A percentile compares a stretch with the other conserved stretches of the same genome.
These are phyloP conservation scores for Colletotrichum sp. DNA, from an alignment of 2,329 filamentous ascomycete species.

Conservation along the genomic window DNA sequence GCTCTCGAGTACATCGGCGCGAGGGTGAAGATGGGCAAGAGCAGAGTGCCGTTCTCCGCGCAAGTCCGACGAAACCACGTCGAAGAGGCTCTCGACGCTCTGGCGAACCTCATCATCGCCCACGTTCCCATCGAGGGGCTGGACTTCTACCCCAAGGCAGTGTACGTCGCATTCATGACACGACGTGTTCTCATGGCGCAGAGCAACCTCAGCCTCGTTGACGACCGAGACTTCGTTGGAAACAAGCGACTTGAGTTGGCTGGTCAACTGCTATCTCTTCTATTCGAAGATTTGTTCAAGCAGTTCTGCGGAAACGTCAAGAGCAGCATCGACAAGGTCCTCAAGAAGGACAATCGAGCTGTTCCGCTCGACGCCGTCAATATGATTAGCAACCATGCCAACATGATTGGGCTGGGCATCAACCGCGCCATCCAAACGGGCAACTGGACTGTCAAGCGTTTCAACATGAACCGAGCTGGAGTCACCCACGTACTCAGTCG, in stretches of 20 bases:
- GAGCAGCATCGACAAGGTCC: slow-evolving; percentile 90
- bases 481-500: slow-evolving; percentile 96
- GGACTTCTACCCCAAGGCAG: slow-evolving; percentile 95
- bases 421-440: slow-evolving; percentile 96
- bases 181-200: slow-evolving; percentile 95
- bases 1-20: slow-evolving; percentile 90
- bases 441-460: slow-evolving; percentile 97
- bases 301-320: slow-evolving; percentile 90
- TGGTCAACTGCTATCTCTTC: slow-evolving; percentile 87
- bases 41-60: slow-evolving; percentile 50
- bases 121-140: slow-evolving; percentile 91
- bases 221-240: slow-evolving; percentile 96
- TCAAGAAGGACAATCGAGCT: slow-evolving; percentile 91
- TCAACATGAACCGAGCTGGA: slow-evolving; percentile 97
- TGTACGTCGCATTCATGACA: slow-evolving; percentile 97
- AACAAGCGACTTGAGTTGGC: slow-evolving; percentile 97
- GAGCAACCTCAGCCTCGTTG: slow-evolving; percentile 86
- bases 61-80: slow-evolving; percentile 77
- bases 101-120: slow-evolving; percentile 91
- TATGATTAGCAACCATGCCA: slow-evolving; percentile 83
- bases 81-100: slow-evolving; percentile 89
- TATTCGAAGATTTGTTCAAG: slow-evolving; percentile 99
- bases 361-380: slow-evolving; percentile 86
- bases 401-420: slow-evolving; percentile 89
- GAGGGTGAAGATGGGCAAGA: slow-evolving; percentile 84